A percentile compares a stretch with the other conserved stretches of the same genome.
These are phyloP conservation scores for Pseudopediastrum boryanum DNA, from an alignment of 139 green algal genomes.

Conservation along the genomic window DNA sequence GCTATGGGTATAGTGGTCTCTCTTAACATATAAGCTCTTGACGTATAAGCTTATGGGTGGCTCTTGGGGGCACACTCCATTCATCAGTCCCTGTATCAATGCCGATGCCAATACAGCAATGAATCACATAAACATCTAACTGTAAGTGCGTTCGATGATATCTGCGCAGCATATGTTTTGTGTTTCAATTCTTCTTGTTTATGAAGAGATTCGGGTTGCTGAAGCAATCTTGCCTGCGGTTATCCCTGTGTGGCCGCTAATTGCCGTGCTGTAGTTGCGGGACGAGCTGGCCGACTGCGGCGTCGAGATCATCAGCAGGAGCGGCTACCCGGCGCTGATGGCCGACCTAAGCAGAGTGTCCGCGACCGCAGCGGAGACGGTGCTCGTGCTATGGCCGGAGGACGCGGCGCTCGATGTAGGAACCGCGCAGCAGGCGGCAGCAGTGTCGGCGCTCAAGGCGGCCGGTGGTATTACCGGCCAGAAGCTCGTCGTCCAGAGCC, in stretches of 20 bases:
- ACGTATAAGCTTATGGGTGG: too few relatives aligned
- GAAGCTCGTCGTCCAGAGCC: conserved; percentile 43
- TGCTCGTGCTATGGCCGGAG: conserved; percentile 50
- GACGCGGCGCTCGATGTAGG: background rate
- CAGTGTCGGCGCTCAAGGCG: conserved; percentile 33
- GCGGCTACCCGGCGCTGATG: conserved; percentile 24
- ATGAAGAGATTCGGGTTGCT: too few relatives aligned
- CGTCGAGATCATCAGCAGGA: conserved; percentile 29
- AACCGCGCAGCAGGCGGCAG: conserved; percentile 27
- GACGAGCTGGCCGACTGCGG: conserved; percentile 34
- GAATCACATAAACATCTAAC: too few relatives aligned
- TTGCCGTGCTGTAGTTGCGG: background rate
- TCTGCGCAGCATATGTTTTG: too few relatives aligned
- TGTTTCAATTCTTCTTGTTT: too few relatives aligned
- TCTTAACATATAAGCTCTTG: too few relatives aligned
- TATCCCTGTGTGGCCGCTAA: background rate
- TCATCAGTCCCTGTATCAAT: too few relatives aligned
- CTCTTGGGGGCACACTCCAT: too few relatives aligned
- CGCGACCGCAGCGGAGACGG: conserved; percentile 37
- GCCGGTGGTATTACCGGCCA: conserved; percentile 12
- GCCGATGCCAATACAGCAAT: too few relatives aligned
- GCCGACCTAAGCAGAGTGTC: conserved; percentile 42
- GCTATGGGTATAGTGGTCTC: too few relatives aligned
- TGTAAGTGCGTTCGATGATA: too few relatives aligned
- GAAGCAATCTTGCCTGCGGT: too few relatives aligned